Evolutionary conservation across 768 basidiomycete genomes (phyloP).

Genomic region (Panaeolus cyanescens): DNA sequence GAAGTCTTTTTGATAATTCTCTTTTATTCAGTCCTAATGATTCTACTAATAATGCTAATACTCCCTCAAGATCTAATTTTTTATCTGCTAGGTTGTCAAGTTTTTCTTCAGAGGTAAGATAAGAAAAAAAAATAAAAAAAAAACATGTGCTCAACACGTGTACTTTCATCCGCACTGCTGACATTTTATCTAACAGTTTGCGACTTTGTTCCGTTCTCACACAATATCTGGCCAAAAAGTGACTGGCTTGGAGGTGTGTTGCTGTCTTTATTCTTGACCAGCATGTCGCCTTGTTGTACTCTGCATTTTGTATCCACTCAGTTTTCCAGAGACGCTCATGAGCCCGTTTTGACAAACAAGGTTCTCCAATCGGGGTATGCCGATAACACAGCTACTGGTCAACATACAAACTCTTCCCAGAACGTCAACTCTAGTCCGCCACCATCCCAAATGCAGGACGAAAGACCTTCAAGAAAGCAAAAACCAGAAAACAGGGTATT

Average conservation of each 20-base stretch:
- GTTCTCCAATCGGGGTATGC: slow-evolving; percentile 33
- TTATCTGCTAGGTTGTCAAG: neutral
- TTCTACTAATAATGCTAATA: neutral
- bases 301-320: slow-evolving; percentile 13
- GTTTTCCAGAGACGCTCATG: slow-evolving; percentile 13
- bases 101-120: neutral
- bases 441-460: slow-evolving; percentile 24
- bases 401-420: slow-evolving; percentile 13
- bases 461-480: slow-evolving; percentile 40
- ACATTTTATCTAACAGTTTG: slow-evolving; percentile 26
- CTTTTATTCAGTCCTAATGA: neutral
- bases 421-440: slow-evolving; percentile 19
- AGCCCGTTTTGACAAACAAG: slow-evolving; percentile 15
- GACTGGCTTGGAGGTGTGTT: slow-evolving; percentile 27
- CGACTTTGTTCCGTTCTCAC: slow-evolving; percentile 43
- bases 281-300: slow-evolving; percentile 17
- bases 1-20: neutral
- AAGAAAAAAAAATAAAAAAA: neutral
- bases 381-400: slow-evolving; percentile 24
- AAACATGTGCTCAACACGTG: slow-evolving; percentile 53
- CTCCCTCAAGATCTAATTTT: neutral
- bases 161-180: slow-evolving; percentile 23
- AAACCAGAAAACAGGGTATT: slow-evolving; percentile 51
- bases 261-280: slow-evolving; percentile 9
- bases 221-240: slow-evolving; percentile 31